Base-by-base conservation (phyloP, 1,139 yeast genomes). In the Kodamaea suecica region DNA sequence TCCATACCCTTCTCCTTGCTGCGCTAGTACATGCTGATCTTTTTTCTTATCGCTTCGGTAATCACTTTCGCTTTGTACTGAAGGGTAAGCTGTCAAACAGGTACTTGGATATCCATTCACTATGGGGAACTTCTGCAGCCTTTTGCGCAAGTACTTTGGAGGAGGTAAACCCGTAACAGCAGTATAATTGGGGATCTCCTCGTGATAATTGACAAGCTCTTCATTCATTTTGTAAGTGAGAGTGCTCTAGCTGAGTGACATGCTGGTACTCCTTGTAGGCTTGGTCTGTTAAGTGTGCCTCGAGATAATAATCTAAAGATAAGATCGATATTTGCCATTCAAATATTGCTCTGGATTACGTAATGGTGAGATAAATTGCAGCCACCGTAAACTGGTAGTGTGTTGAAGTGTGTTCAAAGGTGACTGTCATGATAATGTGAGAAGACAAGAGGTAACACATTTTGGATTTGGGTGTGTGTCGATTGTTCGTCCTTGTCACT, bases 1-100 rank as follows among this genome's bases (percentile, higher is more conserved):
- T 4, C 30, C 30, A 17, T 17, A 17, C 7, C 30, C 30, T 15
- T 27, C 23, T 27, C 23, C 30, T 25, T 25, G 28, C 15, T 25
- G 28, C 5, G 28, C 15, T 13, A 25, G 14, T 4, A 14, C 28
- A 25, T 25, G 17, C 10, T 25, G 28, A 10, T 25, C 28, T 13
- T 25, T 25, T 13, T 25, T 25, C 17, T 13, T 11, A 25, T 25
- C 17, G 14, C 14, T 17, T 11, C 28, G 15, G 14, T 12, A 25
- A 13, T 25, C 28, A 9, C 28, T 11, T 25, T 25, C 28, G 14
- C 28, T 25, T 6, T 25, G 14, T 4, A 5, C 5, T 5, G 28
- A 25, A 4, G 17, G 28, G 17, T n/a, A 25, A 8, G 14, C 28
- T 10, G 28, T 25, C 8, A 25, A 14, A 10, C 5, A 12, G 11